Evolutionary conservation across 2,329 filamentous ascomycete genomes (phyloP).

Genomic region (Trichoderma hamatum): DNA sequence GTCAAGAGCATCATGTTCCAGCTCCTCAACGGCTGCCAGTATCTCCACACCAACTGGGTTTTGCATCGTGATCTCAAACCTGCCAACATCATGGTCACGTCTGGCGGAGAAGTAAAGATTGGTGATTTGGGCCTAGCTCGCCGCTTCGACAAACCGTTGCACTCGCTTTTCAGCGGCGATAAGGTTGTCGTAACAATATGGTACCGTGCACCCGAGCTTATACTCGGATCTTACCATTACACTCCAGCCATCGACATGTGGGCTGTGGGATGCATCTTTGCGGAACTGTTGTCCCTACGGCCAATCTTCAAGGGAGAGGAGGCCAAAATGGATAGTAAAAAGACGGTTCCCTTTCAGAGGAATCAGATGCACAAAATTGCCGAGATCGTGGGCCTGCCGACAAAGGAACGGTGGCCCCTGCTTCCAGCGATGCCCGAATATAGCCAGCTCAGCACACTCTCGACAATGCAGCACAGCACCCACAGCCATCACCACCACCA

Average conservation of each 20-base stretch:
- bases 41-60: conserved; percentile 96
- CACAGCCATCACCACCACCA: conserved; percentile 49
- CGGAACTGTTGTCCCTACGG: conserved; percentile 83
- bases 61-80: conserved; percentile 96
- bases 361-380: conserved; percentile 99
- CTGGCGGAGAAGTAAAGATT: conserved; percentile 85
- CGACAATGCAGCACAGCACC: conserved; percentile 52
- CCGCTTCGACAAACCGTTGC: conserved; percentile 90
- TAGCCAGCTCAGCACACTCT: conserved; percentile 63
- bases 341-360: conserved; percentile 93
- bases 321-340: conserved; percentile 98
- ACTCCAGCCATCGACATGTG: conserved; percentile 96
- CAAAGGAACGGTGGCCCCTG: conserved; percentile 85
- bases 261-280: conserved; percentile 98
- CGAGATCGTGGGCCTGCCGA: conserved; percentile 90
- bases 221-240: conserved; percentile 93
- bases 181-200: conserved; percentile 99
- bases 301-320: conserved; percentile 99
- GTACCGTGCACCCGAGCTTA: conserved; percentile 93
- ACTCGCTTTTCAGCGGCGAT: conserved; percentile 88
- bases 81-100: conserved; percentile 98
- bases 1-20: conserved; percentile 96
- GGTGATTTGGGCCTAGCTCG: conserved; percentile 91
- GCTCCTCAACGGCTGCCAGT: conserved; percentile 90
- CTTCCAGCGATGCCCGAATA: conserved; percentile 87